phyloP scores from a whole-genome alignment of 768 basidiomycete species.

The Hypholoma sublateritium region DNA sequence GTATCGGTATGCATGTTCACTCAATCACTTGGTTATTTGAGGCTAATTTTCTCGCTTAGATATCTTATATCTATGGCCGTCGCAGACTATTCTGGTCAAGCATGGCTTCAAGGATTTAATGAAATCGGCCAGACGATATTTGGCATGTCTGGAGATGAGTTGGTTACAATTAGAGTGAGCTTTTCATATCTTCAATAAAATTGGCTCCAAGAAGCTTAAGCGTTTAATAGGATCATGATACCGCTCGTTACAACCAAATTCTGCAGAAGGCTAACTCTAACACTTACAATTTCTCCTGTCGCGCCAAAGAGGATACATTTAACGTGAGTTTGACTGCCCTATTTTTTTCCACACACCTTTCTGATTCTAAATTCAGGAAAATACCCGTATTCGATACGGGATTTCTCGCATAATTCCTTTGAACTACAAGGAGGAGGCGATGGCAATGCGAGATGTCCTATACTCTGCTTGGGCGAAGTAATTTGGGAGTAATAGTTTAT shows the following conservation, averaged over 20 bases:
- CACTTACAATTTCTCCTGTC: slow-evolving; percentile 80
- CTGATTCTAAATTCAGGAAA: slow-evolving; percentile 50
- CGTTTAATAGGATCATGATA: slow-evolving; percentile 13
- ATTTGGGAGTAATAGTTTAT: slow-evolving; percentile 3
- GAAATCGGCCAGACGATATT: slow-evolving; percentile 81
- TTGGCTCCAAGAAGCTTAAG: not conserved
- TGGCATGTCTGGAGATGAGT: slow-evolving; percentile 74
- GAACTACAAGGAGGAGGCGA: slow-evolving; percentile 71
- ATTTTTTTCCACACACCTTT: not conserved
- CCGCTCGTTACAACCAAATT: slow-evolving; percentile 48
- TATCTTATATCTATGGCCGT: slow-evolving; percentile 86
- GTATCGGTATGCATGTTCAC: slow-evolving; percentile 58
- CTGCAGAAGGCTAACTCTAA: slow-evolving; percentile 67
- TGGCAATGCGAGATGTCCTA: slow-evolving; percentile 57
- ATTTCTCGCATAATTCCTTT: slow-evolving; percentile 65
- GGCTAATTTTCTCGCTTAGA: slow-evolving; percentile 30
- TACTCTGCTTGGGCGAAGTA: slow-evolving; percentile 57
- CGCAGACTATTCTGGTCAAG: slow-evolving; percentile 86
- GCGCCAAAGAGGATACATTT: slow-evolving; percentile 85
- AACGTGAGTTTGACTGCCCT: slow-evolving; percentile 51
- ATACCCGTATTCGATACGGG: slow-evolving; percentile 78
- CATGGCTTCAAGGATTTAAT: slow-evolving; percentile 96
- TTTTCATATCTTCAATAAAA: not conserved
- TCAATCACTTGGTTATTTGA: not conserved
- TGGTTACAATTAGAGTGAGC: slow-evolving; percentile 69